Conservation (phyloP, 495 filamentous ascomycete species). For the Stereocaulon alpinum region DNA sequence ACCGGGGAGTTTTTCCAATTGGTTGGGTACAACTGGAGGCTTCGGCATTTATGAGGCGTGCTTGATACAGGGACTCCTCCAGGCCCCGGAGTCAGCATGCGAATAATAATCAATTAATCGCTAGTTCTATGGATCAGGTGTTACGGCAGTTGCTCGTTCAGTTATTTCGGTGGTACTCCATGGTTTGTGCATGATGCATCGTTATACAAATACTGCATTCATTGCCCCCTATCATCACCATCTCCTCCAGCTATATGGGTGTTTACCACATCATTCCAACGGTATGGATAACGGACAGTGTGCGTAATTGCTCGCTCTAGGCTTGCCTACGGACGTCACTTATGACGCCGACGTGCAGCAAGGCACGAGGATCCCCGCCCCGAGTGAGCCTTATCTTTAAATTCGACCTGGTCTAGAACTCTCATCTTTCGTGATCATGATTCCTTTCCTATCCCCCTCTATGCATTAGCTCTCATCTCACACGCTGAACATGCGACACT, state of each 20-base stretch:
- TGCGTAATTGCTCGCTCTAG: neutral
- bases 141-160: too few relatives aligned
- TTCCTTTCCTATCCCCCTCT: neutral
- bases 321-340: neutral
- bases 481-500: too few relatives aligned
- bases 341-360: conserved; percentile 3
- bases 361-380: conserved; percentile 8
- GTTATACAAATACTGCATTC: neutral
- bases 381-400: conserved; percentile 12
- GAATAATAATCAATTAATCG: too few relatives aligned
- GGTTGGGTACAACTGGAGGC: conserved; percentile 1
- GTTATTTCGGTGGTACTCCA: too few relatives aligned
- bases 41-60: neutral
- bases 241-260: neutral
- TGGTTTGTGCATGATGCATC: neutral
- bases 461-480: neutral
- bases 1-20: neutral
- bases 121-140: too few relatives aligned
- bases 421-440: neutral
- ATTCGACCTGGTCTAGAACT: conserved; percentile 15
- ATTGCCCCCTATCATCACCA: neutral
- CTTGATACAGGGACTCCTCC: too few relatives aligned
- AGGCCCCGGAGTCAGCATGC: too few relatives aligned
- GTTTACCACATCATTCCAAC: too few relatives aligned
- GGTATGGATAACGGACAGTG: neutral